These are phyloP conservation scores for Neospora caninum DNA, from an alignment of 169 alveolate species.

Conservation along the genomic window DNA sequence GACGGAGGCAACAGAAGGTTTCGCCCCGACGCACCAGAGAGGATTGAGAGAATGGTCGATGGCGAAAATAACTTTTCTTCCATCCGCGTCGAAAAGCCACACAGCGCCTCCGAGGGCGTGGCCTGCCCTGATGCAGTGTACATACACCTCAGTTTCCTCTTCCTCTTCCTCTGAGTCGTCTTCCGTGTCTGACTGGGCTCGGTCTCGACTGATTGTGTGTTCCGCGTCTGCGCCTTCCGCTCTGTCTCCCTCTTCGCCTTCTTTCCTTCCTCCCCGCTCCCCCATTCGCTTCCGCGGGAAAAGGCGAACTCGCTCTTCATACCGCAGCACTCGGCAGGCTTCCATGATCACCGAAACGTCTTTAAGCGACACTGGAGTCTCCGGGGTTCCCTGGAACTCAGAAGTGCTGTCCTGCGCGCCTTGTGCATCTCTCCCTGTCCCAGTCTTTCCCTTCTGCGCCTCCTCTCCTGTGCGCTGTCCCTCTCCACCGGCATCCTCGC, in stretches of 20 bases:
- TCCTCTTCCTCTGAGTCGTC: not conserved
- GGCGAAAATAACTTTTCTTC: constrained; percentile 2
- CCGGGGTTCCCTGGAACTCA: not conserved
- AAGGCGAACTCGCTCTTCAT: not conserved
- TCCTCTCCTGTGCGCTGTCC: not conserved
- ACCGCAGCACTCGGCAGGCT: constrained; percentile 4
- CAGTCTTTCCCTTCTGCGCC: not conserved
- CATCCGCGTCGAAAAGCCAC: constrained; percentile 32
- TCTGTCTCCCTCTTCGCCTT: not conserved
- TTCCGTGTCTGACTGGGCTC: not conserved
- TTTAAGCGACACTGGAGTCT: not conserved
- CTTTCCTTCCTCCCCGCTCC: not conserved
- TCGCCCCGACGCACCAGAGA: not conserved
- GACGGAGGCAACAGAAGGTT: not conserved
- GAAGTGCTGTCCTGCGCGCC: not conserved
- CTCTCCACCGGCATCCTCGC: not conserved
- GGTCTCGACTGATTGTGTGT: not conserved
- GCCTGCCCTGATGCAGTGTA: constrained; percentile 10
- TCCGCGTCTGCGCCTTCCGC: not conserved
- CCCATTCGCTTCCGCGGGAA: not conserved
- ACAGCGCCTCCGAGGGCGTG: constrained; percentile 19
- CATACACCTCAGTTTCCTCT: not conserved
- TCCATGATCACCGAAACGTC: not conserved
- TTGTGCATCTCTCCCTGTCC: not conserved
- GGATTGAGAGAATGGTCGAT: not conserved